Conservation (phyloP, 768 basidiomycete genomes). For the Pleurotus citrinopileatus region DNA sequence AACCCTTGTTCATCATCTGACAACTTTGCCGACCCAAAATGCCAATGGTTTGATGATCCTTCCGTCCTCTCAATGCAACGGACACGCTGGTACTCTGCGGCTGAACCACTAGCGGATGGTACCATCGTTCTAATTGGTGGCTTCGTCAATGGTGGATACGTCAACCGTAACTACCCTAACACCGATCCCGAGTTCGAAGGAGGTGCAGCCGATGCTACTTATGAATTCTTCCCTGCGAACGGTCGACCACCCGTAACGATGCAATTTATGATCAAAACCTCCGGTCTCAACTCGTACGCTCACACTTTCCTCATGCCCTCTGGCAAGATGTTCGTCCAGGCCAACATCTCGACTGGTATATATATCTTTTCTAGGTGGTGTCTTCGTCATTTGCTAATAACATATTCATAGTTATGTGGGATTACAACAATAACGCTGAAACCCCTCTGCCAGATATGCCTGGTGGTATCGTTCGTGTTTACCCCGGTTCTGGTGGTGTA, state of each 20-base stretch:
- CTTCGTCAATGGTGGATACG: slow-evolving; percentile 74
- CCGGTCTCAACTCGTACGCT: slow-evolving; percentile 76
- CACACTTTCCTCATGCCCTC: slow-evolving; percentile 74
- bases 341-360: slow-evolving; percentile 75
- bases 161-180: slow-evolving; percentile 75
- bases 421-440: slow-evolving; percentile 54
- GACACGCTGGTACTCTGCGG: slow-evolving; percentile 76
- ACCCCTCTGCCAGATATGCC: slow-evolving; percentile 73
- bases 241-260: slow-evolving; percentile 46
- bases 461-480: slow-evolving; percentile 70
- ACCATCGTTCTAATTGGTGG: slow-evolving; percentile 78
- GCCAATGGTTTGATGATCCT: slow-evolving; percentile 74
- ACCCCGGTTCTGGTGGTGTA: slow-evolving; percentile 85
- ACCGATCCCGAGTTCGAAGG: slow-evolving; percentile 60
- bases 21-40: slow-evolving; percentile 45
- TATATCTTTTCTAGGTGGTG: no score
- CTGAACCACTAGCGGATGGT: slow-evolving; percentile 76
- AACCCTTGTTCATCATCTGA: slow-evolving; percentile 62
- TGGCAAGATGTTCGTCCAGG: slow-evolving; percentile 79
- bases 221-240: slow-evolving; percentile 76
- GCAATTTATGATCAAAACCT: slow-evolving; percentile 68
- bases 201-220: slow-evolving; percentile 76
- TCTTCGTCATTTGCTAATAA: no score
- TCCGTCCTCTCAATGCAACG: slow-evolving; percentile 62
- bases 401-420: slow-evolving; percentile 52